A percentile compares a stretch with the other conserved stretches of the same genome.
Conservation (phyloP, 352 stramenopile genomes). For the Phytophthora tubulina region DNA sequence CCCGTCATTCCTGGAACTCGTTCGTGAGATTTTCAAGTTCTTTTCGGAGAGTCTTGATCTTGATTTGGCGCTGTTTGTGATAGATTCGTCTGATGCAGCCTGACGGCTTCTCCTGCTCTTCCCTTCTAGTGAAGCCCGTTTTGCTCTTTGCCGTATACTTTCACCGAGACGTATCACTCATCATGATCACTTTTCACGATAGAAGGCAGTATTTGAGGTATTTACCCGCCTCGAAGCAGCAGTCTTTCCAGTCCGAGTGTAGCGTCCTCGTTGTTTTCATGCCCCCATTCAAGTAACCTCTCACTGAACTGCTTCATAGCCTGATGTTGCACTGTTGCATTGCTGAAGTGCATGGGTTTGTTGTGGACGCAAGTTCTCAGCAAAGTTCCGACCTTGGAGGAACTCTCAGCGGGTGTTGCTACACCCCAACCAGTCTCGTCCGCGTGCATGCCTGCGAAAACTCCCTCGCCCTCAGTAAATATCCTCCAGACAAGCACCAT, state of each 20-base stretch:
- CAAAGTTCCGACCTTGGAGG: conserved; percentile 6
- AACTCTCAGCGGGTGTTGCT: background rate
- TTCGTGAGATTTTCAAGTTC: too few relatives aligned
- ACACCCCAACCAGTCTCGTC: conserved; percentile 35
- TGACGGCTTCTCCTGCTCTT: too few relatives aligned
- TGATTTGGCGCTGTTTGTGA: too few relatives aligned
- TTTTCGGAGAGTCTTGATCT: too few relatives aligned
- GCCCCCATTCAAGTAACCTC: conserved; percentile 14
- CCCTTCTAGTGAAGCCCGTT: too few relatives aligned
- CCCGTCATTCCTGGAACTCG: too few relatives aligned
- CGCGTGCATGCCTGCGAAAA: conserved; percentile 25
- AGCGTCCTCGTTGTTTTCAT: conserved; percentile 19
- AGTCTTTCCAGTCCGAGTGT: conserved; percentile 16
- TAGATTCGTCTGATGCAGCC: too few relatives aligned
- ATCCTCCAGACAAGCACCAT: conserved; percentile 23
- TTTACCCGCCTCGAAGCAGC: background rate
- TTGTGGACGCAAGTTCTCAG: conserved; percentile 23
- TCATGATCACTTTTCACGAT: background rate
- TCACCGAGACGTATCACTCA: too few relatives aligned
- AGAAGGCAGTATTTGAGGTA: too few relatives aligned
- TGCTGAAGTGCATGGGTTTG: conserved; percentile 21
- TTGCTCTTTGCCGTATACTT: too few relatives aligned
- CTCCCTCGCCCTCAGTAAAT: conserved; percentile 28
- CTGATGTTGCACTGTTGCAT: background rate
- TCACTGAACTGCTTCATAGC: conserved; percentile 14